Conservation (phyloP, 140 eudicot species). For the Cichorium intybus region DNA sequence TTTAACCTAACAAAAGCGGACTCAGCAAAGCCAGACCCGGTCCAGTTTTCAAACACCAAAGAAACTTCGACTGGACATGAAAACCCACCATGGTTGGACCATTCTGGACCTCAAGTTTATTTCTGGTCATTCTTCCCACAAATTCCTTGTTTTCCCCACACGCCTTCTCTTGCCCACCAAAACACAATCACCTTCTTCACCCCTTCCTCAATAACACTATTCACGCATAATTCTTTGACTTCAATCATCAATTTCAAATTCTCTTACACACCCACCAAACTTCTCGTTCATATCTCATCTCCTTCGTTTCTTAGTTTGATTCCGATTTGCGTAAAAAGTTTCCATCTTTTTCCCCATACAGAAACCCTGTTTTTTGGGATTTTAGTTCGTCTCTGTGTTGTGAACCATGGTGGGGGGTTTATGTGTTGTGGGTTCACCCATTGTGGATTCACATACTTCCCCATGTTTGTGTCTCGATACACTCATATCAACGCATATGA, state of each 20-base stretch:
- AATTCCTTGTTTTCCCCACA: conserved; percentile 9
- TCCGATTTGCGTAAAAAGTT: neutral
- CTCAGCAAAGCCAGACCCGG: neutral
- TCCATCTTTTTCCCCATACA: neutral
- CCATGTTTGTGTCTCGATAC: conserved; percentile 65
- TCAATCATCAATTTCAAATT: conserved; percentile 23
- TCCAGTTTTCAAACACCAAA: neutral
- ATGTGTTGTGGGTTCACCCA: conserved; percentile 56
- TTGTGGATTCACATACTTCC: conserved; percentile 55
- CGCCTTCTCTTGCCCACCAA: conserved; percentile 1
- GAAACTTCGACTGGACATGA: neutral
- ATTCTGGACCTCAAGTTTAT: conserved; percentile 52
- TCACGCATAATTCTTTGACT: conserved; percentile 19
- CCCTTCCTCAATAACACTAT: conserved; percentile 4
- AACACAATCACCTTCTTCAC: conserved; percentile 10
- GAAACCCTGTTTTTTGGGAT: conserved; percentile 4
- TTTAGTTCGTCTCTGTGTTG: conserved; percentile 1
- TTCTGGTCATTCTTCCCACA: conserved; percentile 36
- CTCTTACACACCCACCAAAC: conserved; percentile 39
- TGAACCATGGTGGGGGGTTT: conserved; percentile 59
- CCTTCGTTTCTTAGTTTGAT: conserved; percentile 14
- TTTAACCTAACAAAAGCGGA: no score
- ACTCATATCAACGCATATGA: conserved; percentile 39
- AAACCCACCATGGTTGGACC: conserved; percentile 21
- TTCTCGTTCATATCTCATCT: conserved; percentile 21